A percentile compares a stretch with the other conserved stretches of the same genome.
These are phyloP conservation scores for Pythium myriotylum DNA, from an alignment of 352 stramenopile genomes.

Conservation along the genomic window DNA sequence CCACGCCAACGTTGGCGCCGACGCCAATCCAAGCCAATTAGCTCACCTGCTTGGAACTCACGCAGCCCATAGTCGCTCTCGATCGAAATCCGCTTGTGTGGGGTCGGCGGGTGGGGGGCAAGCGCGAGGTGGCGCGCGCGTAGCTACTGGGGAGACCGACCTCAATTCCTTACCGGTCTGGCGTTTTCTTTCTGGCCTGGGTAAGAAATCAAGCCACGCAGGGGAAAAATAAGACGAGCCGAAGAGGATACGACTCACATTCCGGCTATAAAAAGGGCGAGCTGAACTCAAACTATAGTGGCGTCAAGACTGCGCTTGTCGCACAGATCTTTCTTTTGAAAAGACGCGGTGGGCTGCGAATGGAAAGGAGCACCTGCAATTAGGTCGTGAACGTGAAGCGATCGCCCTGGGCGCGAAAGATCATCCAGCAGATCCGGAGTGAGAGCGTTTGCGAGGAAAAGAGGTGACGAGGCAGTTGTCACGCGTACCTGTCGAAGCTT, in stretches of 20 bases:
- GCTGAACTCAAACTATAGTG: conserved; percentile 14
- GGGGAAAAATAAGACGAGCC: conserved; percentile 16
- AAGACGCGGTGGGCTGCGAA: background rate
- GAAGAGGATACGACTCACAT: conserved; percentile 7
- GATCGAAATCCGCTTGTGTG: conserved; percentile 7
- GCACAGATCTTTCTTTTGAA: conserved; percentile 12
- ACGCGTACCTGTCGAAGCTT: conserved; percentile 74
- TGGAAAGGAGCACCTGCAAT: background rate
- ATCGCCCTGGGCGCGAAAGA: conserved; percentile 46
- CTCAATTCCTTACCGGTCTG: conserved; percentile 25
- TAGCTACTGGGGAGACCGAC: background rate
- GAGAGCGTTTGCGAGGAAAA: conserved; percentile 1
- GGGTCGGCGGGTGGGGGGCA: background rate
- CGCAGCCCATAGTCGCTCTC: conserved; percentile 57
- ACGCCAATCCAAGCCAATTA: background rate
- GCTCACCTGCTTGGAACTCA: conserved; percentile 72
- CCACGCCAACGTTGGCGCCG: background rate
- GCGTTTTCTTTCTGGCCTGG: conserved; percentile 22
- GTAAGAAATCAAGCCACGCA: conserved; percentile 18
- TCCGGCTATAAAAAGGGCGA: background rate
- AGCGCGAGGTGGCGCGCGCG: background rate
- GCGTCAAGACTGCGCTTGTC: conserved; percentile 15
- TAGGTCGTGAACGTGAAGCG: conserved; percentile 79
- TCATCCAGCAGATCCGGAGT: background rate
- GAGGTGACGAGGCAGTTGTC: conserved; percentile 6